phyloP scores from a whole-genome alignment of 1,139 yeast genomes.

The Kodamaea alishanica region DNA sequence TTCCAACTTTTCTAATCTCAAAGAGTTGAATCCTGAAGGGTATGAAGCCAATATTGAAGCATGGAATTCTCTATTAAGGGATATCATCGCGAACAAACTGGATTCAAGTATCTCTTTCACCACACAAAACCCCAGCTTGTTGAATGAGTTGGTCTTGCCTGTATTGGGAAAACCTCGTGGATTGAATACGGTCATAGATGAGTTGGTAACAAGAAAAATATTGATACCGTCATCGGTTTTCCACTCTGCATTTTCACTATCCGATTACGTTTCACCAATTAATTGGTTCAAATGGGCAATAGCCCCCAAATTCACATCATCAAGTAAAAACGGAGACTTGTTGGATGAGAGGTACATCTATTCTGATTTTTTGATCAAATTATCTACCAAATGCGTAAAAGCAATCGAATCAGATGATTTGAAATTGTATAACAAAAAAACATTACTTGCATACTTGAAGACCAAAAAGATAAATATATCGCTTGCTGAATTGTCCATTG shows the following conservation, averaged over 20 bases:
- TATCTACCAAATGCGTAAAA: slow-evolving; percentile 13
- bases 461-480: slow-evolving; percentile 14
- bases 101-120: slow-evolving; percentile 22
- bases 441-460: slow-evolving; percentile 16
- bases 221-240: slow-evolving; percentile 24
- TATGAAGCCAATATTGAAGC: slow-evolving; percentile 65
- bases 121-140: slow-evolving; percentile 21
- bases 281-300: slow-evolving; percentile 22
- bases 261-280: slow-evolving; percentile 18
- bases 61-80: slow-evolving; percentile 42
- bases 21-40: slow-evolving; percentile 61
- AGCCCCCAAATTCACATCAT: slow-evolving; percentile 7
- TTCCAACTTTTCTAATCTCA: slow-evolving; percentile 53
- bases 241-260: slow-evolving; percentile 8
- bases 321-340: slow-evolving; percentile 14
- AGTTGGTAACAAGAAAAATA: slow-evolving; percentile 20
- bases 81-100: slow-evolving; percentile 18
- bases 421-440: slow-evolving; percentile 18
- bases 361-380: slow-evolving; percentile 21
- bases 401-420: slow-evolving; percentile 3
- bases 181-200: slow-evolving; percentile 23
- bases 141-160: slow-evolving; percentile 21
- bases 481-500: slow-evolving; percentile 21
- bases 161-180: slow-evolving; percentile 30
- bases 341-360: slow-evolving; percentile 25